Evolutionary conservation across 2,329 filamentous ascomycete species (phyloP).

Genomic region (Diplodia corticola): DNA sequence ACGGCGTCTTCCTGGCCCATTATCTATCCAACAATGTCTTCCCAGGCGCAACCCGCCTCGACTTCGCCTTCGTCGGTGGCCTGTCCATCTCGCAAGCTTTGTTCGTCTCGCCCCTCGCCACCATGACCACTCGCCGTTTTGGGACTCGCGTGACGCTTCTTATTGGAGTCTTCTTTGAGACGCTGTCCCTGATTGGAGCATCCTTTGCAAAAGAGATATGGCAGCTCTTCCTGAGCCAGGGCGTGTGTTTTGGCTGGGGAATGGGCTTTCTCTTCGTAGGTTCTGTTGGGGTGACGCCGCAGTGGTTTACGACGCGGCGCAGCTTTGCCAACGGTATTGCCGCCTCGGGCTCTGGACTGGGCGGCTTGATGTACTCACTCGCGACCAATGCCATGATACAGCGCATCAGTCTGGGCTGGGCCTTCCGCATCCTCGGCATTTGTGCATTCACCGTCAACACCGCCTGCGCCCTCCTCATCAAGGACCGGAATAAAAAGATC

Average conservation of each 20-base stretch:
- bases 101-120: conserved; percentile 68
- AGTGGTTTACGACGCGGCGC: conserved; percentile 71
- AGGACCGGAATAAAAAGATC: conserved; percentile 65
- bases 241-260: conserved; percentile 73
- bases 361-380: conserved; percentile 70
- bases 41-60: conserved; percentile 61
- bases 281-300: conserved; percentile 65
- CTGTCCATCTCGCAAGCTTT: conserved; percentile 67
- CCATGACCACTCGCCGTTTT: conserved; percentile 58
- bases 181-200: conserved; percentile 66
- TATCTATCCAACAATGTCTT: conserved; percentile 68
- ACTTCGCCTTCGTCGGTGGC: conserved; percentile 77
- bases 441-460: conserved; percentile 62
- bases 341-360: conserved; percentile 70
- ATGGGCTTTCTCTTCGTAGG: conserved; percentile 76
- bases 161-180: conserved; percentile 64
- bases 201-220: conserved; percentile 69
- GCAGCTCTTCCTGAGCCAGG: conserved; percentile 75
- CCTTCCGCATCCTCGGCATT: conserved; percentile 66
- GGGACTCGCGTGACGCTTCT: conserved; percentile 67
- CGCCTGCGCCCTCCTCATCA: conserved; percentile 62
- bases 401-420: conserved; percentile 64
- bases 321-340: conserved; percentile 69
- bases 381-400: conserved; percentile 68
- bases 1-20: conserved; percentile 74